These are phyloP conservation scores for Udeniomyces megalosporus DNA, from an alignment of 768 basidiomycete genomes.

Conservation along the genomic window DNA sequence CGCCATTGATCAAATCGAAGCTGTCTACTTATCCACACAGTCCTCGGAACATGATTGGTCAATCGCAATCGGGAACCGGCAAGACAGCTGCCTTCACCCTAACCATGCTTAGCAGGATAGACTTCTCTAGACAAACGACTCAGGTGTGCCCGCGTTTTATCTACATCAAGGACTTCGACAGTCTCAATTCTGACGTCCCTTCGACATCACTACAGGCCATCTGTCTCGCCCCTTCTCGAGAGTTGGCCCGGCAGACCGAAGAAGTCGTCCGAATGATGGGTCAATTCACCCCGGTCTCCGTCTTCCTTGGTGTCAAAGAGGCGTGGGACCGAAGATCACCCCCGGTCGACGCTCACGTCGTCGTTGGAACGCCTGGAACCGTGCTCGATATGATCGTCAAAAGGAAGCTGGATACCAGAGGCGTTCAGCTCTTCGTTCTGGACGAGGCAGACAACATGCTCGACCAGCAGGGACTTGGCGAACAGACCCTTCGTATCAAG, in stretches of 20 bases:
- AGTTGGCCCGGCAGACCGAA: constrained; percentile 95
- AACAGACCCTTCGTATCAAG: constrained; percentile 83
- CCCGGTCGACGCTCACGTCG: constrained; percentile 63
- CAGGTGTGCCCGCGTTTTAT: constrained; percentile 42
- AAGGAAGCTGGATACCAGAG: constrained; percentile 56
- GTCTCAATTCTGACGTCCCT: neutral
- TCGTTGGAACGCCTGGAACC: constrained; percentile 93
- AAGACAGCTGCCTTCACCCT: constrained; percentile 97
- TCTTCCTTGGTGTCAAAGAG: constrained; percentile 90
- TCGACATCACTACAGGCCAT: constrained; percentile 48
- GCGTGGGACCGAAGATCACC: constrained; percentile 28
- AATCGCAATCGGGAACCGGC: constrained; percentile 97
- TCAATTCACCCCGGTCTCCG: constrained; percentile 81
- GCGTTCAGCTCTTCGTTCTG: constrained; percentile 81
- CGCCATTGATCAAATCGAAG: too few relatives aligned
- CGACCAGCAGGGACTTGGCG: constrained; percentile 71
- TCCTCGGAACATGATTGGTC: constrained; percentile 96
- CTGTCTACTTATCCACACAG: constrained; percentile 33
- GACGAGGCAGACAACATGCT: constrained; percentile 99
- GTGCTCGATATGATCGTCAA: constrained; percentile 70
- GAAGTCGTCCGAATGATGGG: constrained; percentile 86
- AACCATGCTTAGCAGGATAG: constrained; percentile 88
- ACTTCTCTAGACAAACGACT: constrained; percentile 62
- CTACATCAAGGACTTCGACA: neutral
- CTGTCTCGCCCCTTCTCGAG: constrained; percentile 93